These are phyloP conservation scores for Aspergillus brunneoviolaceus DNA, from an alignment of 2,329 filamentous ascomycete genomes.

Conservation along the genomic window DNA sequence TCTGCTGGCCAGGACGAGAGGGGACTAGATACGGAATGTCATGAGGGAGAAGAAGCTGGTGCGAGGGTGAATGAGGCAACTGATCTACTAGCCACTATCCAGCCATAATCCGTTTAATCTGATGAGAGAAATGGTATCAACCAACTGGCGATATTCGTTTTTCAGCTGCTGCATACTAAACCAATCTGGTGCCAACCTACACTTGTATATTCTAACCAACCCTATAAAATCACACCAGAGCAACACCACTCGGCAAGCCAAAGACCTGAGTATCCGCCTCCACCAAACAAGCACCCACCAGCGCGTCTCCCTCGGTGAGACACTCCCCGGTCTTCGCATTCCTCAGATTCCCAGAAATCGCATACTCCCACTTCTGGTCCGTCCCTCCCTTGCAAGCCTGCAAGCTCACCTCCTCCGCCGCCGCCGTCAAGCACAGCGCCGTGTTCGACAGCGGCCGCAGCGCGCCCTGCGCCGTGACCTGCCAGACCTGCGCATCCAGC, in stretches of 20 bases:
- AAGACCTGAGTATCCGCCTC: conserved; percentile 48
- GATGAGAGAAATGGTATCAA: too few species aligned
- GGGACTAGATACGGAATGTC: too few species aligned
- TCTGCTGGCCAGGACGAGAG: too few species aligned
- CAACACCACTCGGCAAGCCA: conserved; percentile 46
- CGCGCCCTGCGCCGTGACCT: conserved; percentile 31
- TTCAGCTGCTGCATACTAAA: not conserved
- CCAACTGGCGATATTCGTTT: too few species aligned
- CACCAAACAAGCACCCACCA: conserved; percentile 34
- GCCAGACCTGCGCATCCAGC: conserved; percentile 45
- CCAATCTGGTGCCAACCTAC: too few species aligned
- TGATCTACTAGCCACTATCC: too few species aligned
- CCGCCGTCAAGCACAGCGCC: conserved; percentile 34
- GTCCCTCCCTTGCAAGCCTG: conserved; percentile 20
- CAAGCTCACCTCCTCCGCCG: conserved; percentile 14
- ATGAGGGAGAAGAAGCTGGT: too few species aligned
- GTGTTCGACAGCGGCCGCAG: conserved; percentile 41
- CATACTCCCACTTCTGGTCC: conserved; percentile 46
- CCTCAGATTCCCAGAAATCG: conserved; percentile 46
- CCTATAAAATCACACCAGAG: not conserved
- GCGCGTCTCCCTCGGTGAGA: conserved; percentile 39
- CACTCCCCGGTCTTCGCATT: conserved; percentile 36
- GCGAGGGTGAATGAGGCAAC: too few species aligned
- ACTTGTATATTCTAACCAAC: too few species aligned
- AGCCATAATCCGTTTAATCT: too few species aligned